These are phyloP conservation scores for Oemleria cerasiformis DNA, from an alignment of 306 rosid species.

Conservation along the genomic window DNA sequence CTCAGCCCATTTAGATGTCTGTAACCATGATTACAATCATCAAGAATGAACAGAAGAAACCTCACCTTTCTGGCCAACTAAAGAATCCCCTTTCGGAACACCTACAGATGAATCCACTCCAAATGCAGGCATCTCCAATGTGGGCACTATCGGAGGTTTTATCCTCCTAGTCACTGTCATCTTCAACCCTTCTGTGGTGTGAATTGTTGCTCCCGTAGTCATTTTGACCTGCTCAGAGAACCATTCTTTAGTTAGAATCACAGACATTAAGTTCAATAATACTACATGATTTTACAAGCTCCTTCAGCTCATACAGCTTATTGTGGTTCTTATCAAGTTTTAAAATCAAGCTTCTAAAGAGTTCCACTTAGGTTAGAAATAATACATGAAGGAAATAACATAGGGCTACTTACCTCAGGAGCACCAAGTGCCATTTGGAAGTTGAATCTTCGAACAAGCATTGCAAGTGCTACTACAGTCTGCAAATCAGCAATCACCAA, in stretches of 20 bases:
- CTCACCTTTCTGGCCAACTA: conserved; percentile 43
- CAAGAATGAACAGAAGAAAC: conserved; percentile 46
- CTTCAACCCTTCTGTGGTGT: conserved; percentile 83
- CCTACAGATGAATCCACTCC: conserved; percentile 44
- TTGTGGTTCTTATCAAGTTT: neutral
- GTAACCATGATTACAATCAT: neutral
- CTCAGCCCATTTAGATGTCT: neutral
- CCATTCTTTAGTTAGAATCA: conserved; percentile 8
- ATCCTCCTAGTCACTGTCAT: conserved; percentile 83
- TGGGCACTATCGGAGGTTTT: conserved; percentile 71
- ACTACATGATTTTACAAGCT: neutral
- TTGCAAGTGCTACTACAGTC: conserved; percentile 85
- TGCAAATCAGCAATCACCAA: conserved; percentile 34
- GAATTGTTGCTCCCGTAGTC: conserved; percentile 98
- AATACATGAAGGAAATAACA: neutral
- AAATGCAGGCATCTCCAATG: conserved; percentile 50
- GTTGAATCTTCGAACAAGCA: conserved; percentile 84
- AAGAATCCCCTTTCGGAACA: conserved; percentile 41
- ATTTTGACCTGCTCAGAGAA: conserved; percentile 63
- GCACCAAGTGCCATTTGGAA: conserved; percentile 87
- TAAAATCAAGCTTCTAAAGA: neutral
- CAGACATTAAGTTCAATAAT: neutral
- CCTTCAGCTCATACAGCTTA: neutral
- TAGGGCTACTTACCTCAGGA: conserved; percentile 59
- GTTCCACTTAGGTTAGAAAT: neutral